These are phyloP conservation scores for Lizonia empirigonia DNA, from an alignment of 2,329 filamentous ascomycete species.

Conservation along the genomic window DNA sequence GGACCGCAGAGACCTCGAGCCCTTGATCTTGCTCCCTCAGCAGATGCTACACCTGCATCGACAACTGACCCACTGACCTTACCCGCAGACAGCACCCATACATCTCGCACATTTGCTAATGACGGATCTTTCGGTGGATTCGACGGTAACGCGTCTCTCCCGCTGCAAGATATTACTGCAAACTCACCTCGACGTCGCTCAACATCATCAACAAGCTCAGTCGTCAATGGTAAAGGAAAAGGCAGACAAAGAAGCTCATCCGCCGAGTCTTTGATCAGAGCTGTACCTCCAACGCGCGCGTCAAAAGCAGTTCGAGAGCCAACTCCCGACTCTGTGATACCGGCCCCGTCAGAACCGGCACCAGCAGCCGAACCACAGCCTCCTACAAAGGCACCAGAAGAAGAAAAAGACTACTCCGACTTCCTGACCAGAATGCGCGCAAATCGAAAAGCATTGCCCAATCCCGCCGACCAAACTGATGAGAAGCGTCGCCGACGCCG, in stretches of 20 bases:
- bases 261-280: constrained; percentile 30
- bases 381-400: constrained; percentile 18
- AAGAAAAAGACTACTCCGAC: constrained; percentile 41
- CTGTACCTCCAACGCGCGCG: constrained; percentile 20
- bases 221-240: constrained; percentile 12
- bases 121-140: constrained; percentile 18
- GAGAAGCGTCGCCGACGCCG: constrained; percentile 30
- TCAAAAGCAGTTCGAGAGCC: constrained; percentile 21
- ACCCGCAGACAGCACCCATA: constrained; percentile 17
- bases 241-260: constrained; percentile 26
- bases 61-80: constrained; percentile 24
- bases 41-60: constrained; percentile 27
- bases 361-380: constrained; percentile 20
- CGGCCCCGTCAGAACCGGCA: constrained; percentile 18
- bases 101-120: constrained; percentile 15
- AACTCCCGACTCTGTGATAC: constrained; percentile 37
- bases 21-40: constrained; percentile 34
- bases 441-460: constrained; percentile 34
- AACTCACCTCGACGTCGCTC: constrained; percentile 42
- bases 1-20: constrained; percentile 23
- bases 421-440: constrained; percentile 41
- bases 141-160: constrained; percentile 32
- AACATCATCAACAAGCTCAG: constrained; percentile 32
- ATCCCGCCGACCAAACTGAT: constrained; percentile 26
- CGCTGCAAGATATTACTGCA: constrained; percentile 38